Evolutionary conservation across 108 stramenopile species (phyloP).

Genomic region (Skeletonema grethae): DNA sequence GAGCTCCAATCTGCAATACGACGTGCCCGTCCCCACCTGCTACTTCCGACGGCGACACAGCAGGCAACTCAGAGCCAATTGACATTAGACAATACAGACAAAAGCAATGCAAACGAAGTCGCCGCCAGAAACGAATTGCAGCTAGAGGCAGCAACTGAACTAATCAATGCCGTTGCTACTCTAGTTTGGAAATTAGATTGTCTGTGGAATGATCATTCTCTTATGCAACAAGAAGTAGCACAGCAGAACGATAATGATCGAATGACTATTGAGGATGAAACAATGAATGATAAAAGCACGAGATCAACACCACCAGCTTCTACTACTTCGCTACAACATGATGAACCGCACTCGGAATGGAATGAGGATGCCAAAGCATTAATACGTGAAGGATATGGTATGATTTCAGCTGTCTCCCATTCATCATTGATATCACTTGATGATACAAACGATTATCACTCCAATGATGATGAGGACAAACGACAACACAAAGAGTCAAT

Average conservation of each 20-base stretch:
- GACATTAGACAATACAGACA: background rate
- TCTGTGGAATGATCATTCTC: slow-evolving; percentile 10
- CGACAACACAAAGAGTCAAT: slow-evolving; percentile 14
- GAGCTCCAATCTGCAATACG: slow-evolving; percentile 25
- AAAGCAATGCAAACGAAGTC: background rate
- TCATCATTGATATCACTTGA: background rate
- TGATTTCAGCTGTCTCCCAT: slow-evolving; percentile 3
- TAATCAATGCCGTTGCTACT: slow-evolving; percentile 15
- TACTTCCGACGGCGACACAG: background rate
- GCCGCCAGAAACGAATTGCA: slow-evolving; percentile 11
- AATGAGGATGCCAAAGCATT: slow-evolving; percentile 27
- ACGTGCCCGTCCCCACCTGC: slow-evolving; percentile 12
- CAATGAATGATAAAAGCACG: background rate
- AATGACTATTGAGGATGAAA: background rate
- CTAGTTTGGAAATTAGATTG: slow-evolving; percentile 33
- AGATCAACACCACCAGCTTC: background rate
- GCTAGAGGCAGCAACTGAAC: slow-evolving; percentile 12
- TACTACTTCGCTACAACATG: background rate
- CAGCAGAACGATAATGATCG: background rate
- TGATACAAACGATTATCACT: background rate
- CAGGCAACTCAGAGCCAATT: background rate
- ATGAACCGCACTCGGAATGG: slow-evolving; percentile 27
- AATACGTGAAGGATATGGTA: slow-evolving; percentile 31
- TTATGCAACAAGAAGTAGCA: background rate
- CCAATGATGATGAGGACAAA: background rate